phyloP scores from a whole-genome alignment of 1,284 basidiomycete genomes.

The Microbotryum violaceum region DNA sequence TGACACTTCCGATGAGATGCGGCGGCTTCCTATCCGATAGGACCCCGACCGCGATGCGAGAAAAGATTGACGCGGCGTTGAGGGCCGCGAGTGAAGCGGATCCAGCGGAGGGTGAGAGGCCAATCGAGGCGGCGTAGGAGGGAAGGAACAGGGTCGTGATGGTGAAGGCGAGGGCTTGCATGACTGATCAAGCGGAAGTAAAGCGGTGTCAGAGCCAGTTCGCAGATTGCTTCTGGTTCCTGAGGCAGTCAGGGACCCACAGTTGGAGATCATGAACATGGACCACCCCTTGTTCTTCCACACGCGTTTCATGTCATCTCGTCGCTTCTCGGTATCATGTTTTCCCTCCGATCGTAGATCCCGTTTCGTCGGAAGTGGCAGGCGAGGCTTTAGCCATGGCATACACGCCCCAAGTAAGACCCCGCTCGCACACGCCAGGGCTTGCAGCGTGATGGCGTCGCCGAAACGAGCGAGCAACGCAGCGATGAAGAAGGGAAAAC shows the following conservation, averaged over 20 bases:
- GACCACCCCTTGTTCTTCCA: constrained; percentile 36
- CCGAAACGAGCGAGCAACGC: constrained; percentile 8
- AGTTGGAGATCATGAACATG: constrained; percentile 40
- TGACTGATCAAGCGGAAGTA: too few relatives aligned
- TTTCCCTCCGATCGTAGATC: too few relatives aligned
- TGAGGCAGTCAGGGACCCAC: constrained; percentile 2
- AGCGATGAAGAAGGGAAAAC: constrained; percentile 41
- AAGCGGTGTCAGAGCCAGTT: too few relatives aligned
- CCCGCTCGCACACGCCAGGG: constrained; percentile 24
- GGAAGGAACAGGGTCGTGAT: constrained; percentile 29
- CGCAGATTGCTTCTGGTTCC: too few relatives aligned
- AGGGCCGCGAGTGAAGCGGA: constrained; percentile 18
- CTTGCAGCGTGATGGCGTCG: neutral
- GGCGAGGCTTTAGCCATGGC: constrained; percentile 41
- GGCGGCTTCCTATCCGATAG: constrained; percentile 43
- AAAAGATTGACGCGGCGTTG: constrained; percentile 37
- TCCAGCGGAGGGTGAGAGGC: constrained; percentile 1
- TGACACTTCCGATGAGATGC: constrained; percentile 40
- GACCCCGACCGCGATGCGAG: constrained; percentile 41
- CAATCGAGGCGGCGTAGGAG: constrained; percentile 11
- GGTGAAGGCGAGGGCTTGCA: constrained; percentile 42
- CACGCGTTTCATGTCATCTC: constrained; percentile 19
- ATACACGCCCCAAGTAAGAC: constrained; percentile 36
- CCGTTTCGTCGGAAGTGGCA: constrained; percentile 33
- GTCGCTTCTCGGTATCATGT: neutral